Evolutionary conservation across 495 filamentous ascomycete genomes (phyloP).

Genomic region (Neurospora tetraspora): DNA sequence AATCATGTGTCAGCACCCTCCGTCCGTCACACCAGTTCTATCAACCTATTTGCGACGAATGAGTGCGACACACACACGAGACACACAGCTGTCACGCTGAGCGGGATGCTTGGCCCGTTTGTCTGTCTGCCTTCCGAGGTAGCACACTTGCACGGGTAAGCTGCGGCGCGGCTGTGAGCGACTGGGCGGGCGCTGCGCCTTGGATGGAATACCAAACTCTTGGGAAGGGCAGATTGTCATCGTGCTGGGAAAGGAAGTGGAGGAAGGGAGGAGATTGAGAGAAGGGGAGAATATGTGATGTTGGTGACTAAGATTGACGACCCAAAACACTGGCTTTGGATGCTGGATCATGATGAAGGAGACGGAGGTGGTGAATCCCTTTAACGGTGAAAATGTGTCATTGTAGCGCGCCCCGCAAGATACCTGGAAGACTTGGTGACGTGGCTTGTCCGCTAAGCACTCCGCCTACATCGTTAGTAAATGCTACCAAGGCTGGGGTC

Average conservation of each 20-base stretch:
- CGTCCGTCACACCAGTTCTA: neutral
- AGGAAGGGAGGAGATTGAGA: neutral
- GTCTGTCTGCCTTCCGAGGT: neutral
- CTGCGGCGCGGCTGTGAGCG: neutral
- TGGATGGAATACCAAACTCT: neutral
- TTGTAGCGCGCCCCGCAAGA: too few relatives aligned
- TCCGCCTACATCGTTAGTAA: too few relatives aligned
- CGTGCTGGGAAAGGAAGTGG: neutral
- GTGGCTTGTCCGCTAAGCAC: too few relatives aligned
- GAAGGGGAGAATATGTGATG: too few relatives aligned
- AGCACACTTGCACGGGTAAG: neutral
- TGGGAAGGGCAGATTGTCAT: neutral
- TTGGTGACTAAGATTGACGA: too few relatives aligned
- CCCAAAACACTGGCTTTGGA: too few relatives aligned
- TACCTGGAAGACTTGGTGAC: too few relatives aligned
- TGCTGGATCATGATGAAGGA: neutral
- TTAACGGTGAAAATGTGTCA: too few relatives aligned
- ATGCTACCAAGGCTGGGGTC: too few relatives aligned
- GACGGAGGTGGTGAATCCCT: neutral
- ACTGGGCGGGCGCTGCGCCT: neutral
- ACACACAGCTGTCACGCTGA: neutral
- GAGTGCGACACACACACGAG: neutral
- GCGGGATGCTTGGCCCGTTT: neutral
- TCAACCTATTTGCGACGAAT: neutral
- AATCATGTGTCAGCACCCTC: neutral